phyloP scores from a whole-genome alignment of 139 green algal species.

The Zygnema circumcarinatum region DNA sequence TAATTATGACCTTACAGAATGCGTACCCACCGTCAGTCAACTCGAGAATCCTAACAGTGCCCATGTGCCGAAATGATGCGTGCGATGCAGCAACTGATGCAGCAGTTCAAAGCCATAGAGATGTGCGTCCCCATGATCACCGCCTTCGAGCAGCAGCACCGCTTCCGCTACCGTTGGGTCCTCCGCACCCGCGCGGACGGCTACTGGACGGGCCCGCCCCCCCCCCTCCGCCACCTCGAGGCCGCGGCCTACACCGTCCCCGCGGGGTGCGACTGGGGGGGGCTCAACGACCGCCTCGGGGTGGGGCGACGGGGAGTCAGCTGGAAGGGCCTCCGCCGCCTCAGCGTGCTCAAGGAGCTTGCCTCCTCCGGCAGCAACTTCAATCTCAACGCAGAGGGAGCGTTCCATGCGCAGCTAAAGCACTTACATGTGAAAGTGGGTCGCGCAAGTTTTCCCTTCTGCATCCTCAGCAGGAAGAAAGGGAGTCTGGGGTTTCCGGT shows the following conservation, averaged over 20 bases:
- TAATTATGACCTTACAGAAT: too few species aligned
- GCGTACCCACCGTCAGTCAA: too few species aligned
- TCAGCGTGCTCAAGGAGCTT: constrained; percentile 44
- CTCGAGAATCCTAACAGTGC: too few species aligned
- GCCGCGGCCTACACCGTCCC: constrained; percentile 26
- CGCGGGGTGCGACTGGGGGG: constrained; percentile 35
- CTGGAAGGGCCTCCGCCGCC: constrained; percentile 4
- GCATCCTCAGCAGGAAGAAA: constrained; percentile 47
- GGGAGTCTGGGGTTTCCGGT: constrained; percentile 18
- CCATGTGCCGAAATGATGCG: too few species aligned
- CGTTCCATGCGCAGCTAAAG: constrained; percentile 24
- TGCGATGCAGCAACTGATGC: constrained; percentile 44
- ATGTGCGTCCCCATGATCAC: constrained; percentile 34
- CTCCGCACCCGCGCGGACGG: constrained; percentile 42
- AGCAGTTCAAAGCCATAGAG: constrained; percentile 57
- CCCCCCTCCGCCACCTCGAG: constrained; percentile 14
- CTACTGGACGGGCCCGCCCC: constrained; percentile 49
- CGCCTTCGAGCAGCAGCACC: constrained; percentile 11
- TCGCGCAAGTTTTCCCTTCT: constrained; percentile 44
- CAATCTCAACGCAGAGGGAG: constrained; percentile 34
- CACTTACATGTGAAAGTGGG: constrained; percentile 28
- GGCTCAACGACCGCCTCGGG: constrained; percentile 56
- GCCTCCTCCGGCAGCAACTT: not conserved
- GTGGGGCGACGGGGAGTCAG: constrained; percentile 26
- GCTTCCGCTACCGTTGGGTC: constrained; percentile 44